Conservation (phyloP, 2,329 filamentous ascomycete species). For the Phialophora macrospora region DNA sequence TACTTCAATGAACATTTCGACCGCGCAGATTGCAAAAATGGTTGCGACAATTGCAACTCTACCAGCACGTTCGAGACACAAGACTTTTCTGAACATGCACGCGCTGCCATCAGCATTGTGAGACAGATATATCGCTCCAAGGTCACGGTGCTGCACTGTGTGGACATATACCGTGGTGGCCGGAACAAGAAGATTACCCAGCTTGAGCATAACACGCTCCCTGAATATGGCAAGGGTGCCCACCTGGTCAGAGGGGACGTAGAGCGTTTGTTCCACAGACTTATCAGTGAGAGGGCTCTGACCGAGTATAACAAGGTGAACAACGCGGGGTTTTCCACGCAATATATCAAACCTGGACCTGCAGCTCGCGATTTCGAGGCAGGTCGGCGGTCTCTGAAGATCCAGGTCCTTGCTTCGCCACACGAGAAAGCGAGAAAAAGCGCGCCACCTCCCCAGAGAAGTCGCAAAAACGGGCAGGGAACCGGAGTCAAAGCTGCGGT, state of each 20-base stretch:
- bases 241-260: constrained; percentile 74
- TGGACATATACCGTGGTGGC: constrained; percentile 80
- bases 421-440: constrained; percentile 46
- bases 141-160: constrained; percentile 77
- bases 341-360: constrained; percentile 63
- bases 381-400: constrained; percentile 53
- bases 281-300: constrained; percentile 75
- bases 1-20: constrained; percentile 92
- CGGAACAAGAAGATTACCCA: constrained; percentile 64
- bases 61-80: constrained; percentile 70
- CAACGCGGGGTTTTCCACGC: constrained; percentile 67
- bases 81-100: constrained; percentile 78
- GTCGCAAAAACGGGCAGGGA: constrained; percentile 40
- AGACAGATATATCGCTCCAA: constrained; percentile 60
- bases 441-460: constrained; percentile 39
- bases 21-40: constrained; percentile 69
- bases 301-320: constrained; percentile 71
- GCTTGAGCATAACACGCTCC: constrained; percentile 56
- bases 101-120: constrained; percentile 72
- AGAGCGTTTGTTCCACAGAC: constrained; percentile 79
- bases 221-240: constrained; percentile 71
- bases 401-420: constrained; percentile 60
- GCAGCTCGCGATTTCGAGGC: constrained; percentile 54
- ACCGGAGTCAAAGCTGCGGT: constrained; percentile 43
- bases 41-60: constrained; percentile 88